Base-by-base conservation (phyloP, 2,329 filamentous ascomycete genomes). In the Hypoxylon sp. region DNA sequence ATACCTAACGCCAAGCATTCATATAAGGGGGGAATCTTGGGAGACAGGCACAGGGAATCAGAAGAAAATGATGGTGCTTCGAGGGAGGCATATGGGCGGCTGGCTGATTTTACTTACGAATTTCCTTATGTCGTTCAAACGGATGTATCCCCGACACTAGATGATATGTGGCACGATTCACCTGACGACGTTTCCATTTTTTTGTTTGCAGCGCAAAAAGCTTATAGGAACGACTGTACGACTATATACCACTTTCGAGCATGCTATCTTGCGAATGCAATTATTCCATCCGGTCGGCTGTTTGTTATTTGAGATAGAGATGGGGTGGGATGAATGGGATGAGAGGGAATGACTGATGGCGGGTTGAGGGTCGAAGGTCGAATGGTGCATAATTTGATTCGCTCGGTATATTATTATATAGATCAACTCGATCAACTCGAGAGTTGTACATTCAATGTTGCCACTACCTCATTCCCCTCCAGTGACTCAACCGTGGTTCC, bases 221-320 rank as follows among this genome's bases (percentile, higher is more conserved):
- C 37, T 54, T 54, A 70, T 60, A 71, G 62, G 62, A 47, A 71
- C 69, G 69, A 71, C 51, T 71, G 66, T 71, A 71, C 58, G 69
- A 71, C 63, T 71, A 69, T 66, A 68, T 71, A 71, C 66, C 66
- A 67, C 46, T 65, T 67, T 63, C 11, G 37, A 59, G 60, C 64
- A 68, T 67, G 48, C 19, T 65, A 32, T 53, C 37, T 52, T 60
- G 54, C 50, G 35, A 21, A 44, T 44, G 39, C 39, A 8, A 44
- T 19, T 44, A 19, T 44, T 44, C 39, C 39, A 44, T 44, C 17
- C 4, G 17, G 39, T 44, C 39, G 39, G 39, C 39, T 44, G 17
- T 44, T 21, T 44, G n/a, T 17, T 44, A 21, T 44, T 44, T 21
- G n/a, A n/a, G 7, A 44, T 44, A 44, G 39, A 44, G 39, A 44